Conservation (phyloP, 495 filamentous ascomycete species). For the Friedmanniomyces endolithicus region DNA sequence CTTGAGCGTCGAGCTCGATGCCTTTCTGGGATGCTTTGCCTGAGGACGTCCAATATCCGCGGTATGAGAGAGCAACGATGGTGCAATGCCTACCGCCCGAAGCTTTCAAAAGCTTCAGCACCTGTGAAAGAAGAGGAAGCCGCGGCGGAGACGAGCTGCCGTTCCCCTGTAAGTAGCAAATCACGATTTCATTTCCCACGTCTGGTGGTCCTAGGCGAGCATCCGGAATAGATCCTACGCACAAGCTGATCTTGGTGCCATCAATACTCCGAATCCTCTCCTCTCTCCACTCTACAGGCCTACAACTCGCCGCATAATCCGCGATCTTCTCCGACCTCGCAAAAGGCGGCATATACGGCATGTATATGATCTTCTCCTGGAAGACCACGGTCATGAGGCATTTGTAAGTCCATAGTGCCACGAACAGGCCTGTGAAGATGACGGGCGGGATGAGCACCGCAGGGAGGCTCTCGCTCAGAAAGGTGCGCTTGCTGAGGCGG, state of each 20-base stretch:
- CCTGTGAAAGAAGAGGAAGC: constrained; percentile 51
- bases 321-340: constrained; percentile 45
- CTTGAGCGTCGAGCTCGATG: constrained; percentile 35
- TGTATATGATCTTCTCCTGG: constrained; percentile 78
- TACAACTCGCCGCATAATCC: constrained; percentile 46
- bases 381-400: constrained; percentile 68
- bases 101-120: constrained; percentile 22
- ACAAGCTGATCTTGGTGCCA: constrained; percentile 47
- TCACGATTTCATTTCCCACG: background rate
- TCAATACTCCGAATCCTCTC: constrained; percentile 42
- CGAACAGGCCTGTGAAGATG: constrained; percentile 52
- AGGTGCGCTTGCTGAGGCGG: constrained; percentile 2
- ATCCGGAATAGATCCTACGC: constrained; percentile 34
- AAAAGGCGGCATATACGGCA: constrained; percentile 57
- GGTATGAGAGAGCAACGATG: constrained; percentile 56
- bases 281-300: constrained; percentile 51
- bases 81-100: constrained; percentile 34
- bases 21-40: constrained; percentile 56
- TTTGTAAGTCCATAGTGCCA: constrained; percentile 65
- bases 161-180: constrained; percentile 35
- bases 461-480: constrained; percentile 32
- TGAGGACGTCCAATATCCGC: constrained; percentile 67
- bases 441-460: constrained; percentile 48
- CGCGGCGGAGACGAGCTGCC: constrained; percentile 57
- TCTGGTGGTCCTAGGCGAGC: background rate